Evolutionary conservation across 352 stramenopile species (phyloP).

Genomic region (Peronospora belbahrii): DNA sequence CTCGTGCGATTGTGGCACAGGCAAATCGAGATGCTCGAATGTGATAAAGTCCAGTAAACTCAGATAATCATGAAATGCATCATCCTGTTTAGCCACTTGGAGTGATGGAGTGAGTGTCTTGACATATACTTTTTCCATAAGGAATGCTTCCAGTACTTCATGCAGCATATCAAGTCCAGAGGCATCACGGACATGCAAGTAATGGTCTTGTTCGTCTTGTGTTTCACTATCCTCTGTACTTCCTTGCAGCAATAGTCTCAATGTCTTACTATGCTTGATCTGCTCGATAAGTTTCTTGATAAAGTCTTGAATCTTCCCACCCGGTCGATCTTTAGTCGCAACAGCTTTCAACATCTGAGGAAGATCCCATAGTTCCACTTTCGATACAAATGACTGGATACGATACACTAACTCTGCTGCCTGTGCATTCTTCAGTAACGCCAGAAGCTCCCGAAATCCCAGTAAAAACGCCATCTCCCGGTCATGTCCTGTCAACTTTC

Average conservation of each 20-base stretch:
- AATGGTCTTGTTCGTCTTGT: slow-evolving; percentile 6
- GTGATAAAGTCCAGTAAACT: slow-evolving; percentile 69
- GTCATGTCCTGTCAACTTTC: slow-evolving; percentile 30
- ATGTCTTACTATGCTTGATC: slow-evolving; percentile 34
- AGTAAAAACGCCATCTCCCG: slow-evolving; percentile 54
- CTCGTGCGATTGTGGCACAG: slow-evolving; percentile 27
- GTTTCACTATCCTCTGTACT: slow-evolving; percentile 2
- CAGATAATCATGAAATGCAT: slow-evolving; percentile 53
- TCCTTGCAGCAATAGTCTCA: slow-evolving; percentile 23
- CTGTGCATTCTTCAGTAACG: slow-evolving; percentile 48
- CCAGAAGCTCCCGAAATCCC: slow-evolving; percentile 50
- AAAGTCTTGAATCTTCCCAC: slow-evolving; percentile 55
- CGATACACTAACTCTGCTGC: slow-evolving; percentile 69
- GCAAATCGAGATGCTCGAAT: slow-evolving; percentile 84
- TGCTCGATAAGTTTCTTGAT: slow-evolving; percentile 53
- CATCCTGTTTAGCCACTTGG: slow-evolving; percentile 40
- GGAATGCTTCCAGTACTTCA: slow-evolving; percentile 80
- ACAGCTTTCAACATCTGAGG: slow-evolving; percentile 36
- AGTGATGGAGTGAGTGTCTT: slow-evolving; percentile 54
- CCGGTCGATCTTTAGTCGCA: slow-evolving; percentile 33
- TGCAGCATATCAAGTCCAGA: slow-evolving; percentile 42
- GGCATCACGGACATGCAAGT: slow-evolving; percentile 29
- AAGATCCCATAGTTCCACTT: slow-evolving; percentile 48
- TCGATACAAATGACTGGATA: slow-evolving; percentile 71
- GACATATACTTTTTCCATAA: slow-evolving; percentile 86